A percentile compares a stretch with the other conserved stretches of the same genome.
These are phyloP conservation scores for Eugenia klotzschiana DNA, from an alignment of 441 rosid genomes.

Conservation along the genomic window DNA sequence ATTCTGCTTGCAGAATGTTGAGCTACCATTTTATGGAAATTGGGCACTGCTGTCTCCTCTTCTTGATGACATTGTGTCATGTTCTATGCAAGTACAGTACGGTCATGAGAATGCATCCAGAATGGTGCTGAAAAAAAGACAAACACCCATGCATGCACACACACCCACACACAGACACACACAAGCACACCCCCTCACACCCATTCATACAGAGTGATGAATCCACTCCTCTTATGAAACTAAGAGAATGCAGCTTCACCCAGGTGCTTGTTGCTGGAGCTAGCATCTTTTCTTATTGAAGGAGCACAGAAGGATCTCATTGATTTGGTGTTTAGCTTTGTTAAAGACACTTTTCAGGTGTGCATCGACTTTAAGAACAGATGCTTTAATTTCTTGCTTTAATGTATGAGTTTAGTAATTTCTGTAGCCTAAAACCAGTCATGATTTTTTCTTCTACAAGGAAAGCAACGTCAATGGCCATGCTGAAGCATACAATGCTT, in stretches of 20 bases:
- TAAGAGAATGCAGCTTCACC: neutral
- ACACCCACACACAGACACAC: accelerated
- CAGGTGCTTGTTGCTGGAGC: conserved; percentile 56
- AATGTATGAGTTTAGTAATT: neutral
- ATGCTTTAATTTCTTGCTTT: neutral
- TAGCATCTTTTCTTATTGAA: conserved; percentile 61
- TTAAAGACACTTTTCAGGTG: conserved; percentile 50
- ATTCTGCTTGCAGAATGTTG: neutral
- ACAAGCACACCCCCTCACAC: neutral
- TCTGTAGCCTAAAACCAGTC: conserved; percentile 1
- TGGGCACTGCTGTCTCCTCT: neutral
- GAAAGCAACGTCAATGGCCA: conserved; percentile 35
- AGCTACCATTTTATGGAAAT: neutral
- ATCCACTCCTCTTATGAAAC: neutral
- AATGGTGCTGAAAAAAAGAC: neutral
- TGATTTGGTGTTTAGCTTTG: conserved; percentile 46
- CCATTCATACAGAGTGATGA: neutral
- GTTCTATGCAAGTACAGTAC: neutral
- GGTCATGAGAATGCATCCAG: neutral
- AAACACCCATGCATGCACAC: too few species aligned
- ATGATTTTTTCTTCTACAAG: conserved; percentile 21
- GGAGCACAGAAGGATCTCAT: conserved; percentile 67
- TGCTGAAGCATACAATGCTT: conserved; percentile 49
- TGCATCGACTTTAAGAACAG: neutral
- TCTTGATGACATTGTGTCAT: neutral